Conservation (phyloP, 352 stramenopile genomes). For the Achlya hypogyna region DNA sequence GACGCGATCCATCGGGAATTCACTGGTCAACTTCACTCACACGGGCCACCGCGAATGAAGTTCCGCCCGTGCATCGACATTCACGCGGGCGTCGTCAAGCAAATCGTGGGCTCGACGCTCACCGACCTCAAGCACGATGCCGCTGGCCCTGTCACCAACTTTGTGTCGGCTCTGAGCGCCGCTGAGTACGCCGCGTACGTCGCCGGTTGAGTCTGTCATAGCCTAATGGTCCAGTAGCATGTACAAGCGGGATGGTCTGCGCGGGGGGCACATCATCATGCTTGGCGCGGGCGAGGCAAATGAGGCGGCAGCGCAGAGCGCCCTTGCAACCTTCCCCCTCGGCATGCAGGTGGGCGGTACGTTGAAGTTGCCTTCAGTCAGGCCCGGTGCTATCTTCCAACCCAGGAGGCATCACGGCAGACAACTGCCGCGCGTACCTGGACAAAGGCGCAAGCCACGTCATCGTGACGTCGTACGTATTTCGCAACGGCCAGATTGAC, state of each 20-base stretch:
- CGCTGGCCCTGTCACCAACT: conserved; percentile 82
- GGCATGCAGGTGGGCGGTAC: conserved; percentile 93
- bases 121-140: conserved; percentile 57
- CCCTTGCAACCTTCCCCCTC: conserved; percentile 81
- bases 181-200: conserved; percentile 63
- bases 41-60: conserved; percentile 52
- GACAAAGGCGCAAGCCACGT: conserved; percentile 94
- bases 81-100: conserved; percentile 95
- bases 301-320: conserved; percentile 79
- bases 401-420: conserved; percentile 80
- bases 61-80: conserved; percentile 99
- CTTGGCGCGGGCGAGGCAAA: conserved; percentile 89
- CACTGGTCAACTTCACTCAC: not conserved
- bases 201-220: not conserved
- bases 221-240: conserved; percentile 38
- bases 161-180: conserved; percentile 69
- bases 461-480: conserved; percentile 97
- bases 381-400: not conserved
- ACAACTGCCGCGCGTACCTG: conserved; percentile 92
- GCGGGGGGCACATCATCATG: conserved; percentile 97
- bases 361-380: not conserved
- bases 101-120: conserved; percentile 97
- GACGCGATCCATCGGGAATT: not conserved
- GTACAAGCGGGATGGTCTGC: conserved; percentile 87
- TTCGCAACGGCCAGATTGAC: conserved; percentile 89